Conservation (phyloP, 306 rosid genomes). For the Mucuna pruriens region DNA sequence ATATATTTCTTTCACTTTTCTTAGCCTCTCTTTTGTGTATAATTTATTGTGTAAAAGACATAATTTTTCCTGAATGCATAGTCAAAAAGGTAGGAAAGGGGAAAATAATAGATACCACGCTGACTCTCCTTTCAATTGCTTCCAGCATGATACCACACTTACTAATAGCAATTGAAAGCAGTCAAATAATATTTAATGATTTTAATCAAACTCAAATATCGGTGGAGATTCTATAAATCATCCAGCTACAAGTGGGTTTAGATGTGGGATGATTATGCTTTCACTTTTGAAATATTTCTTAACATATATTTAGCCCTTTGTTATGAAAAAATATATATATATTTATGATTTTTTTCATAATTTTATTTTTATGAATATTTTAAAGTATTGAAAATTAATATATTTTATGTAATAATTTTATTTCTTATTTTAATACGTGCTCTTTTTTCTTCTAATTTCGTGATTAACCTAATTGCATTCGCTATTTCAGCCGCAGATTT, state of each 20-base stretch:
- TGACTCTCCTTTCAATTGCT: not conserved
- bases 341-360: not conserved
- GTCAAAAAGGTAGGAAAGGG: conserved; percentile 40
- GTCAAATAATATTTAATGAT: conserved; percentile 35
- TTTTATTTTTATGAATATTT: not conserved
- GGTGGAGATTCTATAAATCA: conserved; percentile 32
- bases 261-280: conserved; percentile 22
- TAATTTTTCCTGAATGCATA: not conserved
- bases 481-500: not conserved
- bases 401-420: too few relatives aligned
- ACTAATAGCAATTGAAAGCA: not conserved
- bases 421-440: too few relatives aligned
- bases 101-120: conserved; percentile 25
- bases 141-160: conserved; percentile 18
- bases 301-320: not conserved
- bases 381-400: not conserved
- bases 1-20: not conserved
- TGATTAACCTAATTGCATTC: not conserved
- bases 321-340: not conserved
- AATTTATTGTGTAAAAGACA: not conserved
- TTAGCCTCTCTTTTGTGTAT: not conserved
- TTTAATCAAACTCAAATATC: conserved; percentile 32
- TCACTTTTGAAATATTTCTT: not conserved
- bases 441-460: not conserved
- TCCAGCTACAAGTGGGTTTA: conserved; percentile 19